phyloP scores from a whole-genome alignment of 768 basidiomycete genomes.

The Rhodotorula sphaerocarpa region DNA sequence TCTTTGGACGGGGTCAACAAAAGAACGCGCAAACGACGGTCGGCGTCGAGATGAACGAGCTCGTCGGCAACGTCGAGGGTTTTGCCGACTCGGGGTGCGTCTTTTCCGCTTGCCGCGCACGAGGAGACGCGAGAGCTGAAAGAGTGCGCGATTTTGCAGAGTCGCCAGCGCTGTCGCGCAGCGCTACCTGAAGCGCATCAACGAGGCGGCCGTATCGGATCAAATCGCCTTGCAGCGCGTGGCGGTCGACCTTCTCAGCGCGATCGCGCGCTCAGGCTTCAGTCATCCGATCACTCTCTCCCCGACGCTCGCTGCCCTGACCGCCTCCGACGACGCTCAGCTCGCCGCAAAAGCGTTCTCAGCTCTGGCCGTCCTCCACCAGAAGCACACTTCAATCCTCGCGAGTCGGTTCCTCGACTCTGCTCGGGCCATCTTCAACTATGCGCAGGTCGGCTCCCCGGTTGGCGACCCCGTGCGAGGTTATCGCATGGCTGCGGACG shows the following conservation, averaged over 20 bases:
- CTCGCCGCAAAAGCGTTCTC: constrained; percentile 68
- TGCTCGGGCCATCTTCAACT: constrained; percentile 71
- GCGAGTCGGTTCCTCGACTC: constrained; percentile 76
- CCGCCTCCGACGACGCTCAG: constrained; percentile 53
- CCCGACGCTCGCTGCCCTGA: constrained; percentile 42
- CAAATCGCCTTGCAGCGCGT: constrained; percentile 43
- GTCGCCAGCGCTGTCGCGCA: constrained; percentile 92
- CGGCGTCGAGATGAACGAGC: constrained; percentile 74
- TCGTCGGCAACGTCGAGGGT: constrained; percentile 88
- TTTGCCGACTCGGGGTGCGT: constrained; percentile 91
- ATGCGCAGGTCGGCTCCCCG: constrained; percentile 56
- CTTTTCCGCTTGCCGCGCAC: too few species aligned
- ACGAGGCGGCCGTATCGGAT: constrained; percentile 68
- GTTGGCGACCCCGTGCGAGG: constrained; percentile 49
- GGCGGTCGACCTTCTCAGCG: constrained; percentile 82
- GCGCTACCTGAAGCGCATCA: constrained; percentile 73
- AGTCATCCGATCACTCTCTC: constrained; percentile 84
- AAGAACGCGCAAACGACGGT: constrained; percentile 43
- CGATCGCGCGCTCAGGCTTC: constrained; percentile 88
- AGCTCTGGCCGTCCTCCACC: constrained; percentile 71
- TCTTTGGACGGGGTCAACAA: not conserved
- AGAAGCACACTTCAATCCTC: constrained; percentile 79
- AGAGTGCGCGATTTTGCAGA: constrained; percentile 53
- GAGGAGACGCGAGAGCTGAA: too few species aligned
- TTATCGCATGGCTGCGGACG: constrained; percentile 49